Conservation (phyloP, 257 asterid genomes). For the Forsythia viridissima region DNA sequence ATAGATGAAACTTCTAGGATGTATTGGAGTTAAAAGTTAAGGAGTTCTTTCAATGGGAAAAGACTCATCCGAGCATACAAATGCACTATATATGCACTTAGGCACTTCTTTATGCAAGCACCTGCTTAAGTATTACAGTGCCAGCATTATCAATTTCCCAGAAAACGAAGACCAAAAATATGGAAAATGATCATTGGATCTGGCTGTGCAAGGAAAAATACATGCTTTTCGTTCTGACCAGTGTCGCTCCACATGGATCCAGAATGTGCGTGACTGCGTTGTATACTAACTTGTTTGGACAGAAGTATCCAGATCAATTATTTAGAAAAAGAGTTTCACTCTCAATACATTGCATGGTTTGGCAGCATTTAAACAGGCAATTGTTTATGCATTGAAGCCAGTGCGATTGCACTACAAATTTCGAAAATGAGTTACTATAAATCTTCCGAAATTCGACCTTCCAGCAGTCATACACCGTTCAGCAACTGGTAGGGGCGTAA, state of each 20-base stretch:
- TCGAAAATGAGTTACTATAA: background rate
- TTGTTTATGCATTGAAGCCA: background rate
- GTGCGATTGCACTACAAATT: background rate
- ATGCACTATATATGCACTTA: background rate
- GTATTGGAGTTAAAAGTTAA: background rate
- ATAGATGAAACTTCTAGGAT: background rate
- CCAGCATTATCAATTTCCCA: background rate
- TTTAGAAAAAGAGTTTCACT: background rate
- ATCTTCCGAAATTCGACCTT: background rate
- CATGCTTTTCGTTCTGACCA: background rate
- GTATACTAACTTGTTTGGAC: background rate
- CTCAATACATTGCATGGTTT: background rate
- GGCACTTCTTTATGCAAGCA: background rate
- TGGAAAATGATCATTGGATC: background rate
- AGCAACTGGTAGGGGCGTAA: background rate
- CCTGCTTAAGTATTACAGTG: background rate
- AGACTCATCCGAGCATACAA: background rate
- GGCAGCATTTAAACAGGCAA: background rate
- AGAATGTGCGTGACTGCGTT: background rate
- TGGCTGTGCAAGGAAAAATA: background rate
- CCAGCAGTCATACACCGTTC: constrained; percentile 11
- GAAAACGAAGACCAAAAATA: background rate
- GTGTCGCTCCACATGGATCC: background rate
- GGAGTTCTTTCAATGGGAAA: background rate
- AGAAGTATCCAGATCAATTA: background rate